Evolutionary conservation across 768 basidiomycete genomes (phyloP).

Genomic region (Suillus lakei): DNA sequence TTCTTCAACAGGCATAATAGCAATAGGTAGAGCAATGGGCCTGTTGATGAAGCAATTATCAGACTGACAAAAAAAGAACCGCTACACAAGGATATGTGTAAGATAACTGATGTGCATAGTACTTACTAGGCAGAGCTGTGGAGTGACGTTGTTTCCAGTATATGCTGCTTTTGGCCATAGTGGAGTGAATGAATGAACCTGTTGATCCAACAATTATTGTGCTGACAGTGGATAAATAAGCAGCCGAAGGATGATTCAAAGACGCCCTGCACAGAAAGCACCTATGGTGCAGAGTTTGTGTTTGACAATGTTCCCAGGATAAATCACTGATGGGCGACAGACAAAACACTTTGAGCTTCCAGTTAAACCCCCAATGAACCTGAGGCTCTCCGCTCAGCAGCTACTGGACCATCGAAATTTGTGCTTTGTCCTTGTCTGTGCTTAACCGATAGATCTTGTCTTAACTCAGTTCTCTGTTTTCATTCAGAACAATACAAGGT

Average conservation of each 20-base stretch:
- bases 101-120: neutral
- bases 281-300: neutral
- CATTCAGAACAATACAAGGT: neutral
- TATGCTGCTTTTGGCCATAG: neutral
- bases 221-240: neutral
- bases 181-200: neutral
- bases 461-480: neutral
- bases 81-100: neutral
- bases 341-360: neutral
- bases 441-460: neutral
- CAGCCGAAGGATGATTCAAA: neutral
- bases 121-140: neutral
- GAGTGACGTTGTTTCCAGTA: neutral
- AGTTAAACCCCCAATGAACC: neutral
- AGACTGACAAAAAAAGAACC: neutral
- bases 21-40: neutral
- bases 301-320: neutral
- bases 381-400: neutral
- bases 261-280: neutral
- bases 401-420: neutral
- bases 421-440: too few relatives aligned
- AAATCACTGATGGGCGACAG: neutral
- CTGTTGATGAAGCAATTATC: neutral
- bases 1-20: neutral
- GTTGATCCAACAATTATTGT: neutral